Conservation (phyloP, 768 basidiomycete species). For the Pisolithus tinctorius region DNA sequence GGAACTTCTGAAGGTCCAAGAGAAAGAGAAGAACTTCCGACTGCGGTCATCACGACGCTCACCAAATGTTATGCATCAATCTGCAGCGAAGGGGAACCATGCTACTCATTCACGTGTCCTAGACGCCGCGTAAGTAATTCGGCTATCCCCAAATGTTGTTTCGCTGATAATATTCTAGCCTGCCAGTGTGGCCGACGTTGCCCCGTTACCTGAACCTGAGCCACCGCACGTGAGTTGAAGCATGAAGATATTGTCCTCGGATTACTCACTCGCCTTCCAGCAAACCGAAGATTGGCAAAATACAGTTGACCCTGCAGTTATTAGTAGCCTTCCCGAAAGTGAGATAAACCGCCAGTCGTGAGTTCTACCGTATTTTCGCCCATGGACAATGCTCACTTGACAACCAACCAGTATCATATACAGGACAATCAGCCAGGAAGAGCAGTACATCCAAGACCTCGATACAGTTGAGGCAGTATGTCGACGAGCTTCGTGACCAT, state of each 20-base stretch:
- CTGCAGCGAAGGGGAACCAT: conserved; percentile 73
- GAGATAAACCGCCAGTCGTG: conserved; percentile 80
- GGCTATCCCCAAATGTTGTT: neutral
- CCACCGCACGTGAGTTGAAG: conserved; percentile 25
- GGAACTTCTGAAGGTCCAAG: conserved; percentile 52
- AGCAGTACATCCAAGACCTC: conserved; percentile 84
- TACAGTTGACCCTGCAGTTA: conserved; percentile 42
- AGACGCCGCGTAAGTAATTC: conserved; percentile 42
- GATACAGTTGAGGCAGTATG: conserved; percentile 70
- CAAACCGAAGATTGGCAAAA: conserved; percentile 46
- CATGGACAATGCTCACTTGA: neutral
- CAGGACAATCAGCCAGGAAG: conserved; percentile 83
- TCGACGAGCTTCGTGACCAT: conserved; percentile 14
- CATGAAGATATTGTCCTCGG: conserved; percentile 15
- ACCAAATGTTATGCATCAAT: conserved; percentile 88
- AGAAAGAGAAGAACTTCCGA: conserved; percentile 72
- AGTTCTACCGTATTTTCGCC: conserved; percentile 3
- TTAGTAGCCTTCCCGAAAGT: conserved; percentile 56
- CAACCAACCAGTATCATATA: conserved; percentile 56
- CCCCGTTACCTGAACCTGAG: conserved; percentile 22
- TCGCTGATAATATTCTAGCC: conserved; percentile 17
- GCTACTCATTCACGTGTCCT: conserved; percentile 82
- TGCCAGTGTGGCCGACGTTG: conserved; percentile 15
- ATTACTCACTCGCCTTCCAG: conserved; percentile 1
- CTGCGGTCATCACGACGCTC: conserved; percentile 83